Evolutionary conservation across 805 yeast genomes (phyloP), one percentile per base, ranked within the genome.

Genomic region (Yarrowia sp.): DNA sequence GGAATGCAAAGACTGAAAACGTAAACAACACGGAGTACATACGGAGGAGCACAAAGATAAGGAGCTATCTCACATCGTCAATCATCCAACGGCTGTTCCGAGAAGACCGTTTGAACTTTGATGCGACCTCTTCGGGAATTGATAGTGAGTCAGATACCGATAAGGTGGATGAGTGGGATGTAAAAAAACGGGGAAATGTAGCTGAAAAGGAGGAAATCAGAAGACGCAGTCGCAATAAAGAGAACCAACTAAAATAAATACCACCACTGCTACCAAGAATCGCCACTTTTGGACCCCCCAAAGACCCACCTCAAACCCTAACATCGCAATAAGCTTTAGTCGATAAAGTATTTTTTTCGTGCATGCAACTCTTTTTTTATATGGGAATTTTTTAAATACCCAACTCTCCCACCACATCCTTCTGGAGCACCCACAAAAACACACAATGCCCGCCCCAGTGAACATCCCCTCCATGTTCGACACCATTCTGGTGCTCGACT

Each of bases 401-500:
- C 31, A 51, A 47, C 18, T 47, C 38, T 31, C 24, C 38, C 38
- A 21, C 21, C 38, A 35, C 38, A 47, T 32, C 35, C 51, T 19
- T 5, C 51, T 44, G 51, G 51, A 44, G 51, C 35, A 27, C 55
- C 21, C 19, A 9, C 44, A 39, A 22, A n/a, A 38, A 31, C 32
- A n/a, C 58, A 35, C 42, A 51, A 63, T 64, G 69, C 41, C 69
- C 33, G 63, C 67, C 38, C 69, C 71, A 18, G 74, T 74, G 29
- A 76, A 90, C 77, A 97, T 94, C 65, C 84, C 96, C 69, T 83
- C 83, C 69, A 90, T 89, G 65, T 94, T 94, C 78, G 96, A 94
- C 83, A 94, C 99, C 79, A 91, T 94, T 68, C 82, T 94, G 78
- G 97, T 94, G 74, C 83, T 94, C 73, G 99, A 94, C 76, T 94